These are phyloP conservation scores for Protoeuglena noctilucae DNA, from an alignment of 139 green algal species.

Conservation along the genomic window DNA sequence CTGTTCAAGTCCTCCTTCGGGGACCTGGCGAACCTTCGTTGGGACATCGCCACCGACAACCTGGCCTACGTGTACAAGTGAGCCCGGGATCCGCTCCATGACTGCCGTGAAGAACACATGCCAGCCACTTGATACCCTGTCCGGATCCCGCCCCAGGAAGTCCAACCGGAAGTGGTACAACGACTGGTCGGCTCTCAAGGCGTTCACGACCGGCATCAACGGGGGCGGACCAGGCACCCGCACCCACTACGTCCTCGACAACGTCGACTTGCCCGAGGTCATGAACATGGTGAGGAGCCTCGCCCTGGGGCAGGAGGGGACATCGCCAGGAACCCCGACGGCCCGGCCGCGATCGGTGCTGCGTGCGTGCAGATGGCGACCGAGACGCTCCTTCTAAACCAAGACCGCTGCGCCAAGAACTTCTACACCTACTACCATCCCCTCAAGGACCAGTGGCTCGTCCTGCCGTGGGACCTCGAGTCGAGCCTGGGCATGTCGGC, in stretches of 20 bases:
- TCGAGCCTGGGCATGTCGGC: slow-evolving; percentile 41
- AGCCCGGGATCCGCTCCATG: slow-evolving; percentile 7
- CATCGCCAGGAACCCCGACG: too few species aligned
- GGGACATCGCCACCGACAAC: slow-evolving; percentile 22
- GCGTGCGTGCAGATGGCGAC: slow-evolving; percentile 33
- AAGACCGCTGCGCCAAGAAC: slow-evolving; percentile 86
- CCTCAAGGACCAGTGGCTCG: slow-evolving; percentile 7
- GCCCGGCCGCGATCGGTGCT: neutral
- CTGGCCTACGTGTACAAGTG: slow-evolving; percentile 19
- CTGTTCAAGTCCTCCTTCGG: slow-evolving; percentile 46
- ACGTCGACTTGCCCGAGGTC: slow-evolving; percentile 30
- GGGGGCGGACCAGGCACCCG: slow-evolving; percentile 24
- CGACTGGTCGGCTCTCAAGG: slow-evolving; percentile 31
- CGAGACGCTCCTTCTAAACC: slow-evolving; percentile 57
- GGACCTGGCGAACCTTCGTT: slow-evolving; percentile 40
- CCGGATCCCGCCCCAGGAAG: slow-evolving; percentile 4
- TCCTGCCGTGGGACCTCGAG: slow-evolving; percentile 59
- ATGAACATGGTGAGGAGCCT: neutral
- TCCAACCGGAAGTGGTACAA: slow-evolving; percentile 11
- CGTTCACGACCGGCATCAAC: slow-evolving; percentile 35
- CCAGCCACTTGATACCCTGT: neutral
- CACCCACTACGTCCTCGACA: slow-evolving; percentile 42
- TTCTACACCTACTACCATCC: slow-evolving; percentile 61
- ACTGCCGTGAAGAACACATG: slow-evolving; percentile 5
- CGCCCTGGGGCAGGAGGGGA: too few species aligned